Evolutionary conservation across 2,329 filamentous ascomycete species (phyloP).

Genomic region (Aspergillus tubingensis): DNA sequence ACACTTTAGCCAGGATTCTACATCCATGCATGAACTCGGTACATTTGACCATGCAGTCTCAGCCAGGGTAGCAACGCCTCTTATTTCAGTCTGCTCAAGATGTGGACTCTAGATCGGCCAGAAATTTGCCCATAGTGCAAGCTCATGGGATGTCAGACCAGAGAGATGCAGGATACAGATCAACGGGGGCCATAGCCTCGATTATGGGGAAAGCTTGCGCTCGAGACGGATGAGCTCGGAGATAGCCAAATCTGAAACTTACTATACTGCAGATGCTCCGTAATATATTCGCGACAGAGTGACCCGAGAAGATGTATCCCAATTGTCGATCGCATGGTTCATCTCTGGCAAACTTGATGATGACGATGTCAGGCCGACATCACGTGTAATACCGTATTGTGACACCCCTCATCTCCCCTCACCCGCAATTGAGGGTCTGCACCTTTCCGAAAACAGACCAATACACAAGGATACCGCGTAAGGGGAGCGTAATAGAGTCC

Average conservation of each 20-base stretch:
- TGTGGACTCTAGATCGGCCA: background rate
- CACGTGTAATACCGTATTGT: conserved; percentile 18
- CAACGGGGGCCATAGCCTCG: background rate
- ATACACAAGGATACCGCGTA: conserved; percentile 1
- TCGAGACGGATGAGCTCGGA: background rate
- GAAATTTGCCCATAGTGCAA: background rate
- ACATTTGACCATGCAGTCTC: background rate
- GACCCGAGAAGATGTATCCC: background rate
- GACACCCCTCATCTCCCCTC: conserved; percentile 9
- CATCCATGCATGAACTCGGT: background rate
- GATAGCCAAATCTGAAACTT: background rate
- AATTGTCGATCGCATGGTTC: background rate
- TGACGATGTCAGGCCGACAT: conserved; percentile 11
- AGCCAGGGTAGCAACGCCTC: background rate
- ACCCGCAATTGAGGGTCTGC: background rate
- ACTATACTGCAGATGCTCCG: no score
- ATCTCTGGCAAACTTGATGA: background rate
- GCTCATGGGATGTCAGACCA: background rate
- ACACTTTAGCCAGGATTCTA: background rate
- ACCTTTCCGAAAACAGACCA: conserved; percentile 1
- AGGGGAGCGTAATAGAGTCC: conserved; percentile 11
- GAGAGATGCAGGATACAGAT: background rate
- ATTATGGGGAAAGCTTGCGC: background rate
- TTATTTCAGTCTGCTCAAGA: background rate
- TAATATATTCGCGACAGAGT: background rate